Percentiles rank a stretch among this genome's conserved stretches.
Evolutionary conservation across 495 filamentous ascomycete species (phyloP).

Genomic region (Xylaria scruposa): DNA sequence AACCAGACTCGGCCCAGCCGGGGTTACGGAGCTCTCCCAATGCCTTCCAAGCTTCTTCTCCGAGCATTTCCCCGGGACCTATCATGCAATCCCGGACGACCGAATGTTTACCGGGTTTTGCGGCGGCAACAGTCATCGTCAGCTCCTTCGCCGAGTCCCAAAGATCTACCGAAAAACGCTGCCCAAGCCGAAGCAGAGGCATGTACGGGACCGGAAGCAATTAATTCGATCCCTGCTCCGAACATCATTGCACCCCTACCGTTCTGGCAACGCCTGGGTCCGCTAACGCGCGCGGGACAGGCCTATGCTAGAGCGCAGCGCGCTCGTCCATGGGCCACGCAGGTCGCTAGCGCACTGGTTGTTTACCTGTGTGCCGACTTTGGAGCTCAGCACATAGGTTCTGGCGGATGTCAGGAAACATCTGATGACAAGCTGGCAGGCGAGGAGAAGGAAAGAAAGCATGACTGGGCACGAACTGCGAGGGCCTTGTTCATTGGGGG

Average conservation of each 20-base stretch:
- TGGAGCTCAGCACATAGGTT: slow-evolving; percentile 69
- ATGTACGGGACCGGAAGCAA: not conserved
- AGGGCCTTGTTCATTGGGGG: slow-evolving; percentile 77
- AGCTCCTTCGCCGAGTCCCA: not conserved
- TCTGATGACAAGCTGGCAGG: not conserved
- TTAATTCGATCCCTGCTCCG: slow-evolving; percentile 49
- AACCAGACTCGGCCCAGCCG: slow-evolving; percentile 1
- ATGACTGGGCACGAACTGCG: slow-evolving; percentile 72
- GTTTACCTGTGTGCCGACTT: slow-evolving; percentile 84
- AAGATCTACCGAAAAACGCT: not conserved
- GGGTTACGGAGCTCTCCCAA: not conserved
- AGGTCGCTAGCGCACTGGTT: slow-evolving; percentile 74
- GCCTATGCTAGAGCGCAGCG: slow-evolving; percentile 75
- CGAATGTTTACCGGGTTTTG: not conserved
- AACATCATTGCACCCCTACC: slow-evolving; percentile 44
- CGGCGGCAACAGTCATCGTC: slow-evolving; percentile 20
- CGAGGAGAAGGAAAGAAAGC: slow-evolving; percentile 59
- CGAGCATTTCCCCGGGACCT: slow-evolving; percentile 1
- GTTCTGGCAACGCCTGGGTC: slow-evolving; percentile 59
- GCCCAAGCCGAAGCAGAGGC: not conserved
- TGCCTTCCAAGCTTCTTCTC: slow-evolving; percentile 14
- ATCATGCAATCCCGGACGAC: not conserved
- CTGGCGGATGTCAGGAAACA: not conserved
- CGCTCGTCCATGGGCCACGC: slow-evolving; percentile 75
- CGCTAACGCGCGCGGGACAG: slow-evolving; percentile 65